Base-by-base conservation (phyloP, 140 eudicot genomes). In the Ambrosia hybrid region DNA sequence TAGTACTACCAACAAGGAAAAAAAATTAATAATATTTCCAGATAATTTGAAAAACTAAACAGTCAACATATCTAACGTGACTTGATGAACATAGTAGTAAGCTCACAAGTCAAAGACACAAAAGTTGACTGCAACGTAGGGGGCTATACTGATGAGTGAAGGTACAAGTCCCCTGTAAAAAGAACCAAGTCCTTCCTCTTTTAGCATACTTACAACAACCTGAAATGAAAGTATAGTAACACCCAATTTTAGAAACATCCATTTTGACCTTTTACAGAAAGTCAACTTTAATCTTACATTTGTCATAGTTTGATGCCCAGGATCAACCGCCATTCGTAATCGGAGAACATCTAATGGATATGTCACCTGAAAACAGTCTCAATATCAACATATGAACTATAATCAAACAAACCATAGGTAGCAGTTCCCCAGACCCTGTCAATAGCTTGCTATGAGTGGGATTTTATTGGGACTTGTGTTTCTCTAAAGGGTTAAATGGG, bases 61-160 rank as follows among this genome's bases (percentile, higher is more conserved):
- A 30, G 38, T 66, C 37, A n/a, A 56, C 65, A 39, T 62, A 57
- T 74, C 38, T 38, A 65, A 74, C 12, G 21, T 74, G 34, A 65
- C 33, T 67, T 62, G 14, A 30, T 12, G 13, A 51, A 62, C 4
- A 26, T 65, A 72, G 67, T 39, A 49, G 73, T 30, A 83, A 68
- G 87, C 99, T 94, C 90, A 94, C 99, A 94, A 85, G 90, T 94
- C 97, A 21, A 94, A 94, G 26, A 91, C 87, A 65, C 97, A 94
- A 79, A 94, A 94, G 83, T 94, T 94, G 83, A 94, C 95, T 65
- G 99, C 99, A 82, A 94, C 91, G 16, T 94, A 94, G 68, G 99
- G 99, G 13, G 97, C 99, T 69, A 94, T 88, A 57, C 99, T 92
- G 73, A 94, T 79, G 57, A 94, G 96, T 71, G 99, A 86, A 68